Evolutionary conservation across 306 rosid genomes (phyloP), one percentile per base, ranked within the genome.

Genomic region (Quillaja saponaria): DNA sequence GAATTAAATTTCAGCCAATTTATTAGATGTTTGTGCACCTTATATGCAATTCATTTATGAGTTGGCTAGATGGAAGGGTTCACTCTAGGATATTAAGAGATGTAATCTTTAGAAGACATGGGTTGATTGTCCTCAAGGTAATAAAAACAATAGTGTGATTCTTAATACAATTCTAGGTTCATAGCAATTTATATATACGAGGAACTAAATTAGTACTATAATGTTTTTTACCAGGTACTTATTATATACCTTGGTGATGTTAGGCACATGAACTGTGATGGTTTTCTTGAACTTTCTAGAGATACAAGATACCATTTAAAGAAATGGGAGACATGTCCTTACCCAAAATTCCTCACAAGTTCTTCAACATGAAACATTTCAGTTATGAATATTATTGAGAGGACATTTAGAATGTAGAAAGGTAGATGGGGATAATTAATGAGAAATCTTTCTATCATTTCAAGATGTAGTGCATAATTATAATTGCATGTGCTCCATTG

Each of bases 311-410:
- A 66, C 35, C 55, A 66, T 19, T 34, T 66, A 0, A 14, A 12
- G 17, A 8, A 66, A n/a, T 55, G 47, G 37, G 49, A 6, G 10
- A 7, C 18, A 17, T n/a, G 28, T 13, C 14, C 45, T 9, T 12
- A 57, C 8, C 42, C 55, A 3, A 13, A 35, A 47, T 40, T 35
- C 28, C 41, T 5, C 13, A 56, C 13, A 58, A 68, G 40, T 38
- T 56, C 6, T 56, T 56, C n/a, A 45, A 46, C 11, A 47, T 45
- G 55, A 33, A 61, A 61, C 45, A 61, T 17, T 15, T 46, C 44
- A 16, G 34, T 42, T 61, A 61, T 33, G 17, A 61, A 47, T 62
- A 53, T 48, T 25, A 62, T 48, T 3, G 56, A 48, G 34, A 47
- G 47, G 13, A 31, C 34, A 8, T 62, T 62, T 47, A 45, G 55